Base-by-base conservation (phyloP, 352 stramenopile genomes). In the Pythium brachiatum region DNA sequence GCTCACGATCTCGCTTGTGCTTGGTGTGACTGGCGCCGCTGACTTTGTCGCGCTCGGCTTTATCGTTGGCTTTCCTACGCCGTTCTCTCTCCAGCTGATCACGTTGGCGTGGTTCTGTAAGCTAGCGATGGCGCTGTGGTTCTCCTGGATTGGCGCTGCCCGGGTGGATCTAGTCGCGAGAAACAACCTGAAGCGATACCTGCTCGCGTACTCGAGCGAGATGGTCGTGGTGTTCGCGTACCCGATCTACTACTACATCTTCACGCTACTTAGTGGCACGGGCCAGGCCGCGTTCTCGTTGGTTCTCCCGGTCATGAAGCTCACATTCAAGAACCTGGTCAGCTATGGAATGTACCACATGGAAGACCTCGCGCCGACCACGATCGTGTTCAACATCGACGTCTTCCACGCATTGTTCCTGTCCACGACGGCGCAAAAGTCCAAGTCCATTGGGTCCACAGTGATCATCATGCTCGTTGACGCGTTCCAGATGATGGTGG, bases 371-470 rank as follows among this genome's bases (percentile, higher is more conserved):
- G 41, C 38, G 18, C 60, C 60, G 21, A 29, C 25, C 7, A 34
- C 46, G 12, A 55, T 58, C 39, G 52, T 60, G 29, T 66, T 60
- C 51, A 66, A 55, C 51, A 32, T 66, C 16, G 60, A 66, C 51
- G 38, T 66, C 16, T 66, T 66, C 43, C 60, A 66, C 60, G 51
- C 60, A 7, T 34, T 66, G 27, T 56, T 61, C 25, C 31, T 66
- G 1, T 53, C 66, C 0, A 54, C 53, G 16, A 54, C 60, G 15
- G 60, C 66, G 12, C 66, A 73, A 41, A 25, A 25, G 27, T 31
- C 48, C 0, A 57, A 20, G 21, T 23, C 25, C 6, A 36, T 34
- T 7, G 34, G 46, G 3, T 18, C 61, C 25, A 48, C 44, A 2
- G 1, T 53, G 12, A 21, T 61, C 9, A 41, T 57, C 15, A 60